Conservation (phyloP, 192 early-diverging fungal genomes). For the Linnemannia exigua region DNA sequence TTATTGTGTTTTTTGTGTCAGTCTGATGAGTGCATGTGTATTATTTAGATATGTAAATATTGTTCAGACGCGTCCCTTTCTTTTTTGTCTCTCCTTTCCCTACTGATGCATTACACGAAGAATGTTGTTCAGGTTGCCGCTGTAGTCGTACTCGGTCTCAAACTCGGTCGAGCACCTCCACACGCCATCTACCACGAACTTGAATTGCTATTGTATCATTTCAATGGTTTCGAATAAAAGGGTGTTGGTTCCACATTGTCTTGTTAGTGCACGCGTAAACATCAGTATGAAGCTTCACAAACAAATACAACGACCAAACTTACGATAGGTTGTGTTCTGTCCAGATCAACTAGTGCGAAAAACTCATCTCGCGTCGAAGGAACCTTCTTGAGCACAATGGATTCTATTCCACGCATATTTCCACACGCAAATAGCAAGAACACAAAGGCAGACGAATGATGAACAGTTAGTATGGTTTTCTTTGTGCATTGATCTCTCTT, state of each 20-base stretch:
- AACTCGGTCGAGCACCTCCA: slow-evolving; percentile 59
- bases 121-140: slow-evolving; percentile 44
- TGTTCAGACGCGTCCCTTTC: neutral
- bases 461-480: neutral
- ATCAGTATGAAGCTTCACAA: too few relatives aligned
- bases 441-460: neutral
- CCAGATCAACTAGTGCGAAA: slow-evolving; percentile 23
- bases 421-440: too few relatives aligned
- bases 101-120: slow-evolving; percentile 8
- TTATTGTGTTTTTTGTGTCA: too few relatives aligned
- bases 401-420: slow-evolving; percentile 6
- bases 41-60: neutral
- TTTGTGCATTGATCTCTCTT: neutral
- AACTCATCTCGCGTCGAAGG: slow-evolving; percentile 31
- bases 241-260: neutral
- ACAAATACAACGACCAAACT: neutral
- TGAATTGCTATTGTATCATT: slow-evolving; percentile 39
- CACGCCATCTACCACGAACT: slow-evolving; percentile 59
- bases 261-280: too few relatives aligned
- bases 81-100: neutral
- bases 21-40: too few relatives aligned
- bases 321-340: slow-evolving; percentile 42
- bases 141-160: slow-evolving; percentile 35
- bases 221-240: neutral
- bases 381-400: slow-evolving; percentile 27